Conservation (phyloP, 2,329 filamentous ascomycete genomes). For the Epichloe bromicola region DNA sequence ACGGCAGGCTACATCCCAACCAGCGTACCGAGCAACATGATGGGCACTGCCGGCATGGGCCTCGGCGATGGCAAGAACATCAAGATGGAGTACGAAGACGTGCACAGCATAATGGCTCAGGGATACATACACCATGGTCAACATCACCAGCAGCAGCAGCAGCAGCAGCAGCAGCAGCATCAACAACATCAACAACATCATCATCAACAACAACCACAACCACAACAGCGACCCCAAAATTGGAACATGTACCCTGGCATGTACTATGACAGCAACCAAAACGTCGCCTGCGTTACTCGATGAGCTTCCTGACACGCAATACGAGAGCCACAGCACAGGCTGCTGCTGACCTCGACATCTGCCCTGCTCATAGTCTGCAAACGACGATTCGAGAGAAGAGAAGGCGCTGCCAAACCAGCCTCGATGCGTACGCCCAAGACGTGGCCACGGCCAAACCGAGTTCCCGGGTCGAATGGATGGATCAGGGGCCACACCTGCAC, state of each 20-base stretch:
- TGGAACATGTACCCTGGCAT: slow-evolving; percentile 21
- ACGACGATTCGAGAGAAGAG: too few relatives aligned
- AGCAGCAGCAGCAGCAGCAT: slow-evolving; percentile 13
- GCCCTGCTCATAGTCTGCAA: too few relatives aligned
- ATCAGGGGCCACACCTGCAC: too few relatives aligned
- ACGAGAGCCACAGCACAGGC: background rate
- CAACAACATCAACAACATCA: slow-evolving; percentile 17
- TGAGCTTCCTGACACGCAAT: background rate
- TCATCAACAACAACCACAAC: slow-evolving; percentile 10
- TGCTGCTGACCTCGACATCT: background rate
- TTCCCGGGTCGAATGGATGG: too few relatives aligned
- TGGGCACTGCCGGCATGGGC: slow-evolving; percentile 13
- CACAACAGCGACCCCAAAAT: slow-evolving; percentile 15
- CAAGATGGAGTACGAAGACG: slow-evolving; percentile 28
- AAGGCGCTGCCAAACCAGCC: too few relatives aligned
- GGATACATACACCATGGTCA: slow-evolving; percentile 15
- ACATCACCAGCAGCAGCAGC: background rate
- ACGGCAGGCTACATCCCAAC: slow-evolving; percentile 32
- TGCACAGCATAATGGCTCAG: slow-evolving; percentile 13
- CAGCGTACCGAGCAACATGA: slow-evolving; percentile 32
- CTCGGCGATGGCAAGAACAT: slow-evolving; percentile 20
- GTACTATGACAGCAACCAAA: slow-evolving; percentile 14
- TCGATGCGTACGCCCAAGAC: too few relatives aligned
- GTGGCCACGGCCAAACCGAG: too few relatives aligned
- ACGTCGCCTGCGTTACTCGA: slow-evolving; percentile 5